These are phyloP conservation scores for Penium margaritaceum DNA, from an alignment of 139 green algal genomes.

Conservation along the genomic window DNA sequence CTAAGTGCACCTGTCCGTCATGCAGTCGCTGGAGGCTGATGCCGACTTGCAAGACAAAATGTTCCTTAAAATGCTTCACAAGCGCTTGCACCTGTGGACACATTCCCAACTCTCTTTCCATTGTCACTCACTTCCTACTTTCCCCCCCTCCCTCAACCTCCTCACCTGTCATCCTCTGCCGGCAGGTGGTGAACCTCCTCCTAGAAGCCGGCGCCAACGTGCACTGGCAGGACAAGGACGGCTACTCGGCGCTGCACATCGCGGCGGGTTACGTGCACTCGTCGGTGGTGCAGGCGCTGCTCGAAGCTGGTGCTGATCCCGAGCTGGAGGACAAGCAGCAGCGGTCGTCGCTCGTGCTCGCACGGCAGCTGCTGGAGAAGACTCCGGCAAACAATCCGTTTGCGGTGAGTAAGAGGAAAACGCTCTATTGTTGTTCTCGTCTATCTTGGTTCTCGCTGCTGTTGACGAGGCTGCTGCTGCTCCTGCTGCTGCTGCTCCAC, in stretches of 20 bases:
- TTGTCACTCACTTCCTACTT: background rate
- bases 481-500: too few relatives aligned
- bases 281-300: conserved; percentile 31
- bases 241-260: conserved; percentile 70
- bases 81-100: too few relatives aligned
- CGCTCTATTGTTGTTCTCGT: too few relatives aligned
- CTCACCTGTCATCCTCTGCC: background rate
- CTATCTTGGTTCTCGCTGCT: too few relatives aligned
- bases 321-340: conserved; percentile 38
- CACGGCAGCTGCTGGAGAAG: conserved; percentile 33
- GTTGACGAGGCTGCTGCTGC: too few relatives aligned
- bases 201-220: conserved; percentile 30
- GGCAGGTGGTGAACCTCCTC: conserved; percentile 27
- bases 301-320: conserved; percentile 46
- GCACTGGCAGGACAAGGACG: conserved; percentile 59
- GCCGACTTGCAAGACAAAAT: too few relatives aligned
- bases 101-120: background rate
- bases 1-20: too few relatives aligned
- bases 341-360: conserved; percentile 22
- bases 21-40: too few relatives aligned
- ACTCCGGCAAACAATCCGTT: conserved; percentile 34
- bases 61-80: too few relatives aligned
- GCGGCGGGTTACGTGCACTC: conserved; percentile 72
- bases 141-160: background rate
- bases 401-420: background rate